Conservation (phyloP, 345 rosid species). For the Erysimum cheiranthoides region DNA sequence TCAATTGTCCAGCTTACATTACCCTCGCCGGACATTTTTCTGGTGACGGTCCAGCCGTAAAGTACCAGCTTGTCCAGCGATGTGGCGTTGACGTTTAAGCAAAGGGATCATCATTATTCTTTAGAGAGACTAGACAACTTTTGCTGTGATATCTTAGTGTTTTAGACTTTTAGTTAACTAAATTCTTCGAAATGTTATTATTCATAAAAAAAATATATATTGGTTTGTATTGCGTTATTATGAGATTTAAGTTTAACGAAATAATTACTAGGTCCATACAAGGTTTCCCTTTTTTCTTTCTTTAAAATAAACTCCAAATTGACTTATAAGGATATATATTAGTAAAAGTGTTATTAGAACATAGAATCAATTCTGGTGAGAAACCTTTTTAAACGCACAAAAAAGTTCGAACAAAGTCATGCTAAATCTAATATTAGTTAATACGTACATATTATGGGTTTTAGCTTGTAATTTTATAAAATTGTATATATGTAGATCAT, state of each 20-base stretch:
- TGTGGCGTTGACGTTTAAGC: slow-evolving; percentile 75
- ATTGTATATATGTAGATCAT: neutral
- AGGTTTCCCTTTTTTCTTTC: neutral
- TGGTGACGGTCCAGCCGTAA: slow-evolving; percentile 61
- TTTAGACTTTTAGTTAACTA: slow-evolving; percentile 13
- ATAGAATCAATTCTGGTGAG: neutral
- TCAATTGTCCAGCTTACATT: slow-evolving; percentile 65
- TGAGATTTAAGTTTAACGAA: slow-evolving; percentile 1
- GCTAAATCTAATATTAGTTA: neutral
- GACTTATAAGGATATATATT: neutral
- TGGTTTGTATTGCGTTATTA: slow-evolving; percentile 5
- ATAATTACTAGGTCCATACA: slow-evolving; percentile 25
- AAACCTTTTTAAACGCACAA: neutral
- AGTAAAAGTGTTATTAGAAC: neutral
- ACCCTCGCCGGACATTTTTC: slow-evolving; percentile 53
- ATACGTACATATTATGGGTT: neutral
- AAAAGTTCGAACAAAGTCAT: neutral
- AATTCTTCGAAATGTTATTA: slow-evolving; percentile 10
- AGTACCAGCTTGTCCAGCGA: slow-evolving; percentile 60
- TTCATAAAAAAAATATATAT: neutral
- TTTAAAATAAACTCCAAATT: neutral
- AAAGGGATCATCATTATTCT: slow-evolving; percentile 1
- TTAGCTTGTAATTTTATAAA: neutral
- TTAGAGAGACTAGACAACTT: slow-evolving; percentile 24
- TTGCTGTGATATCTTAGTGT: slow-evolving; percentile 24